Evolutionary conservation across 108 stramenopile species (phyloP).

Genomic region (Nitzschia inconspicua): DNA sequence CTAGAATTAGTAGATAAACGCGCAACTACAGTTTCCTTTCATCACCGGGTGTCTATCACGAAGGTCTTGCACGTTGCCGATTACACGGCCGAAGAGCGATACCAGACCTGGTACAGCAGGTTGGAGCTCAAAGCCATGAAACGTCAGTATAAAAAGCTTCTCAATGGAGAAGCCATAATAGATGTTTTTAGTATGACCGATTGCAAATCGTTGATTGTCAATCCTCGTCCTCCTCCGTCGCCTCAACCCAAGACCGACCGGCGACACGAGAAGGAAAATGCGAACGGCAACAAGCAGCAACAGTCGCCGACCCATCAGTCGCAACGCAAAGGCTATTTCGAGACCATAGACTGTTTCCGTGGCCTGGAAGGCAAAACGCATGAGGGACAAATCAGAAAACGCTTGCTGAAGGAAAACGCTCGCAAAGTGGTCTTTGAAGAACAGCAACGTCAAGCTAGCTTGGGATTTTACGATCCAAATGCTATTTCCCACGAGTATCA

Average conservation of each 20-base stretch:
- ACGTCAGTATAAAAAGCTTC: neutral
- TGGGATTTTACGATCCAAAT: neutral
- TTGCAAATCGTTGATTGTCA: too few relatives aligned
- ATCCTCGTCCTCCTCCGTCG: too few relatives aligned
- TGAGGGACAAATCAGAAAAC: slow-evolving; percentile 1
- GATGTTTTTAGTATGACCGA: too few relatives aligned
- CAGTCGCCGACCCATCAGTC: too few relatives aligned
- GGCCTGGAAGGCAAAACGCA: slow-evolving; percentile 24
- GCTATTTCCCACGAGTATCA: slow-evolving; percentile 5
- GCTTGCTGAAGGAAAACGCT: slow-evolving; percentile 4
- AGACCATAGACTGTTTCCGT: slow-evolving; percentile 15
- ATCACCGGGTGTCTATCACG: neutral
- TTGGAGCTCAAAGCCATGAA: slow-evolving; percentile 19
- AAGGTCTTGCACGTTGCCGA: slow-evolving; percentile 1
- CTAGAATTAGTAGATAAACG: neutral
- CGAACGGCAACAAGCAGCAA: too few relatives aligned
- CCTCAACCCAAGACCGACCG: too few relatives aligned
- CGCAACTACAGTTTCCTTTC: slow-evolving; percentile 4
- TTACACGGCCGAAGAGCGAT: slow-evolving; percentile 8
- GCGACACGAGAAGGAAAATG: too few relatives aligned
- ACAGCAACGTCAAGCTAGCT: slow-evolving; percentile 4
- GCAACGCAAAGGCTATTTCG: too few relatives aligned
- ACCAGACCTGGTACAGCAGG: slow-evolving; percentile 10
- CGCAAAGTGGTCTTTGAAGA: slow-evolving; percentile 18
- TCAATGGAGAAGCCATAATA: neutral